Evolutionary conservation across 1,284 basidiomycete genomes (phyloP), one percentile per base, ranked within the genome.

Genomic region (Golubevia sp.): DNA sequence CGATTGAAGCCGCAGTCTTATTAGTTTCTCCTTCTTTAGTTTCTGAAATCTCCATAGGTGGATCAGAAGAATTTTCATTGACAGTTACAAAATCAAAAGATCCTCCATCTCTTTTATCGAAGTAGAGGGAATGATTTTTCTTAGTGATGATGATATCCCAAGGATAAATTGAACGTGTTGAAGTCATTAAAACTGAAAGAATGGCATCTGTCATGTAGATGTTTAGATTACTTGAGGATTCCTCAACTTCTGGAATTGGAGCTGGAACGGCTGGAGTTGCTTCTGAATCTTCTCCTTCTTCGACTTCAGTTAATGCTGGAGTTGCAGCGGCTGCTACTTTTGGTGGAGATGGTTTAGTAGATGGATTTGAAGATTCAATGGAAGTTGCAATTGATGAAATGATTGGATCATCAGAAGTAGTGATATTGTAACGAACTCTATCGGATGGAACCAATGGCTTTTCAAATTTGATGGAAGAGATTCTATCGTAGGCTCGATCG

Each of bases 81-180:
- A 99, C 97, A 20, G 95, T 97, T 64, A 98, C 91, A 59, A 92
- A 97, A 85, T 99, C 88, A 75, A 99, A 97, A 1, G 96, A 91
- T 61, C 96, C 96, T 30, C 95, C 95, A 50, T 84, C 83, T 63
- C 97, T 92, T 86, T 99, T 99, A 88, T 99, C 97, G 71, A 99
- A 89, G 88, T 93, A 99, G 24, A 99, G 86, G 84, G 91, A 93
- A 86, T 94, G 91, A 49, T 94, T 94, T 80, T 97, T 93, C 58
- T 93, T 91, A 57, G 94, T 88, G 74, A 99, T 91, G 70, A 99
- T 92, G 68, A 99, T 94, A 84, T 99, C 97, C 97, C 97, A 99
- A 24, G 97, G 96, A 86, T 98, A 96, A 65, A 97, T 92, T 15
- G 94, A 95, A 71, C 97, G 88, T 4, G 94, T 90, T 6, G 96